Evolutionary conservation across 1,284 basidiomycete species (phyloP), one percentile per base, ranked within the genome.

Genomic region (Schizophyllum commune): DNA sequence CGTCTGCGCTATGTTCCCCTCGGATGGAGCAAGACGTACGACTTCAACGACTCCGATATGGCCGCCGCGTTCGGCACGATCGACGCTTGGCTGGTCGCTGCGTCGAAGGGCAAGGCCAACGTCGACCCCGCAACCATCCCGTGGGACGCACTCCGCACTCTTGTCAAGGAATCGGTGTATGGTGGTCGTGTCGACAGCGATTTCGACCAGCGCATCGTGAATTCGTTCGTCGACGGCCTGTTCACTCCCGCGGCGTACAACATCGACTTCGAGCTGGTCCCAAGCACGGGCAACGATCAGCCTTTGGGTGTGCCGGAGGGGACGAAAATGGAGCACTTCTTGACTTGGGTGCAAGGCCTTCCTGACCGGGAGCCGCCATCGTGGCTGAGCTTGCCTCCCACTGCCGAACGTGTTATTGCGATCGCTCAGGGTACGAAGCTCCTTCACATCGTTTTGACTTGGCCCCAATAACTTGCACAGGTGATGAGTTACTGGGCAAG

Each of bases 21-120:
- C 22, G 95, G 96, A 0, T 98, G 95, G 94, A 94, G 90, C 71
- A 94, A 97, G 76, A 82, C 83, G 0, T 98, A 98, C 75, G 96
- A 98, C 73, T 98, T 98, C 83, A 98, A 98, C 74, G 94, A 98
- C 72, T 96, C 96, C 4, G 96, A 98, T 71, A 91, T 96, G 83
- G 85, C 89, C n/a, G 91, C 95, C 11, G 94, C 95, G 0, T 89
- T 94, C 72, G 83, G 83, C 56, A 96, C 92, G 11, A 96, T 98
- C 70, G 94, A 97, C 70, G 80, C 86, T 1, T 98, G 95, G 94
- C 80, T 97, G 60, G 83, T 80, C 60, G 74, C 83, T 0, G 80
- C 91, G 57, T 88, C 94, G 1, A 92, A 94, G 70, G 94, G 94
- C 21, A 84, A 88, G 64, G 83, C 94, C 0, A 97, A 98, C 69